Conservation (phyloP, 805 yeast species). For the Teunomyces funiuensis region DNA sequence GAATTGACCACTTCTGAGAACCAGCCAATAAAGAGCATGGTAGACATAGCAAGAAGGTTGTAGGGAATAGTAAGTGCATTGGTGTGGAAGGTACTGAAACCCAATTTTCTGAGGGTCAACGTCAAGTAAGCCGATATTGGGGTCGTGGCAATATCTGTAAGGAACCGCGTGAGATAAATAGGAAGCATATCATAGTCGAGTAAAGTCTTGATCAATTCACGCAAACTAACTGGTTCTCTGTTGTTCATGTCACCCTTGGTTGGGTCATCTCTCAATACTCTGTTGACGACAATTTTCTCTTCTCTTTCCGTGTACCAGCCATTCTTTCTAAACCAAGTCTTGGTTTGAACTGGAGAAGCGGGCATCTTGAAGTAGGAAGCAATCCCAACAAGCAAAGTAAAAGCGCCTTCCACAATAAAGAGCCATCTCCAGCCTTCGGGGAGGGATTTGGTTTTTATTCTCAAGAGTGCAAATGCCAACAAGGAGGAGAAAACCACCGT, state of each 20-base stretch:
- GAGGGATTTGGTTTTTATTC: conserved; percentile 45
- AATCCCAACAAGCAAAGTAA: conserved; percentile 56
- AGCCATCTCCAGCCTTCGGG: conserved; percentile 65
- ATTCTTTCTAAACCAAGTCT: conserved; percentile 46
- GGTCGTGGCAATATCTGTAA: conserved; percentile 12
- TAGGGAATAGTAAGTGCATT: conserved; percentile 55
- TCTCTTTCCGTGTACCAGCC: conserved; percentile 54
- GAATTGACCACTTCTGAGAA: conserved; percentile 23
- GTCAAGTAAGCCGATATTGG: conserved; percentile 12
- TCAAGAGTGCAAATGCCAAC: conserved; percentile 52
- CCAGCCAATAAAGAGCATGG: conserved; percentile 19
- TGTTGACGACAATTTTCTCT: conserved; percentile 56
- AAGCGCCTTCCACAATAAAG: conserved; percentile 60
- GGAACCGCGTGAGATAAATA: conserved; percentile 18
- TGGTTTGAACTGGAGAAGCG: conserved; percentile 45
- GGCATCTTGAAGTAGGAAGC: conserved; percentile 33
- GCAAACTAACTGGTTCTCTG: conserved; percentile 49
- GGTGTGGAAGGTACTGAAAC: conserved; percentile 52
- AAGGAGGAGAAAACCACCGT: conserved; percentile 48
- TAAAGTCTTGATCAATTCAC: conserved; percentile 39
- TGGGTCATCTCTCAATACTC: conserved; percentile 64
- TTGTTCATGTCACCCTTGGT: conserved; percentile 62
- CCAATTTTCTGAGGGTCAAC: conserved; percentile 28
- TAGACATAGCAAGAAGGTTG: conserved; percentile 26
- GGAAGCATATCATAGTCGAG: conserved; percentile 30